phyloP scores from a whole-genome alignment of 1,139 yeast species.

The Diutina ranongensis region DNA sequence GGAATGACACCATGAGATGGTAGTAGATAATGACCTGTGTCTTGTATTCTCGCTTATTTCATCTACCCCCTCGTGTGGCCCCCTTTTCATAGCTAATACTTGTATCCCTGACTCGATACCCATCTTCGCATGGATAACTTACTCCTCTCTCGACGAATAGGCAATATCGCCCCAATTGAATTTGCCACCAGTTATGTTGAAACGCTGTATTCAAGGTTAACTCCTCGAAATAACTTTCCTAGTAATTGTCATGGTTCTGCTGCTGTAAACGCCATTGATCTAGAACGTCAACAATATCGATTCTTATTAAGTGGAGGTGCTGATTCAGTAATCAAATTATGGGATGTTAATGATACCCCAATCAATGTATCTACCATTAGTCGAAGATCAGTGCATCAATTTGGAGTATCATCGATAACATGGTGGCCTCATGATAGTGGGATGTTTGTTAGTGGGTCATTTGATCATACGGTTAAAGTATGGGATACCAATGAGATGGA shows the following conservation, averaged over 20 bases:
- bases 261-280: conserved; percentile 53
- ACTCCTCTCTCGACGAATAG: background rate
- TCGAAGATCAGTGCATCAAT: conserved; percentile 47
- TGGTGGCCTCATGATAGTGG: conserved; percentile 95
- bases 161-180: conserved; percentile 15
- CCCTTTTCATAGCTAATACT: too few relatives aligned
- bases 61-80: too few relatives aligned
- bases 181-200: conserved; percentile 31
- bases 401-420: conserved; percentile 59
- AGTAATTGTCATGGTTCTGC: conserved; percentile 28
- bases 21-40: too few relatives aligned
- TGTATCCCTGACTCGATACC: too few relatives aligned
- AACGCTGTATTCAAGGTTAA: conserved; percentile 23
- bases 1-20: too few relatives aligned
- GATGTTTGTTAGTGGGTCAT: conserved; percentile 72
- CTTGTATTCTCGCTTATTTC: too few relatives aligned
- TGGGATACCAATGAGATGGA: conserved; percentile 68
- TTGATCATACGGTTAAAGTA: conserved; percentile 63
- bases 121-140: background rate
- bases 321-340: conserved; percentile 57
- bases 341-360: conserved; percentile 29
- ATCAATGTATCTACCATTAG: conserved; percentile 32
- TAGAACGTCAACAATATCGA: conserved; percentile 42
- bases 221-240: conserved; percentile 24
- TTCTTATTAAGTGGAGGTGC: conserved; percentile 65